Percentiles rank a stretch among this genome's conserved stretches.
Conservation (phyloP, 1,139 yeast species). For the Diutina mesorugosa region DNA sequence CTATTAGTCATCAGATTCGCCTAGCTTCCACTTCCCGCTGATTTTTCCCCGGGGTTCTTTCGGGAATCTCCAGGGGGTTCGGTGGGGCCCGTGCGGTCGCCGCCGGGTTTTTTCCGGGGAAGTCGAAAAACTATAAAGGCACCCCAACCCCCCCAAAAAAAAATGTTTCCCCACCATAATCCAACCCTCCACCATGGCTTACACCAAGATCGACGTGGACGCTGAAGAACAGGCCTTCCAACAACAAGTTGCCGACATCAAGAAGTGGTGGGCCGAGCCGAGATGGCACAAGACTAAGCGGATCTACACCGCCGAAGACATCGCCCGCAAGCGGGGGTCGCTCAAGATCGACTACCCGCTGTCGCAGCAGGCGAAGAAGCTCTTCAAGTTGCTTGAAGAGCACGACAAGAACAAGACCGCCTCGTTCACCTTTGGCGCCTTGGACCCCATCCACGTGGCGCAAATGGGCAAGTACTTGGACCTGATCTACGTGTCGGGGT, state of each 20-base stretch:
- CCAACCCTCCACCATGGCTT: conserved; percentile 19
- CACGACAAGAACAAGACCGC: conserved; percentile 67
- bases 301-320: conserved; percentile 79
- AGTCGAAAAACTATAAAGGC: not conserved
- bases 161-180: not conserved
- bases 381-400: conserved; percentile 53
- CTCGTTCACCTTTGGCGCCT: conserved; percentile 89
- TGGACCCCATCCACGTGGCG: conserved; percentile 91
- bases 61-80: too few species aligned
- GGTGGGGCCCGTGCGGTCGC: not conserved
- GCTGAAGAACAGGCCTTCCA: conserved; percentile 57
- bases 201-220: conserved; percentile 40
- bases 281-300: conserved; percentile 87
- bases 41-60: not conserved
- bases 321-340: conserved; percentile 81
- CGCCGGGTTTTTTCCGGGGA: conserved; percentile 2
- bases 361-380: conserved; percentile 71
- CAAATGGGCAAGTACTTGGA: conserved; percentile 96
- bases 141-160: not conserved
- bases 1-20: too few species aligned
- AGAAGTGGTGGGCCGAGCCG: conserved; percentile 86
- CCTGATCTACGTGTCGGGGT: conserved; percentile 87
- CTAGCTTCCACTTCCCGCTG: not conserved
- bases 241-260: conserved; percentile 58
- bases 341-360: conserved; percentile 61